A percentile compares a stretch with the other conserved stretches of the same genome.
These are phyloP conservation scores for Cydonia oblonga DNA, from an alignment of 331 rosid genomes.

Conservation along the genomic window DNA sequence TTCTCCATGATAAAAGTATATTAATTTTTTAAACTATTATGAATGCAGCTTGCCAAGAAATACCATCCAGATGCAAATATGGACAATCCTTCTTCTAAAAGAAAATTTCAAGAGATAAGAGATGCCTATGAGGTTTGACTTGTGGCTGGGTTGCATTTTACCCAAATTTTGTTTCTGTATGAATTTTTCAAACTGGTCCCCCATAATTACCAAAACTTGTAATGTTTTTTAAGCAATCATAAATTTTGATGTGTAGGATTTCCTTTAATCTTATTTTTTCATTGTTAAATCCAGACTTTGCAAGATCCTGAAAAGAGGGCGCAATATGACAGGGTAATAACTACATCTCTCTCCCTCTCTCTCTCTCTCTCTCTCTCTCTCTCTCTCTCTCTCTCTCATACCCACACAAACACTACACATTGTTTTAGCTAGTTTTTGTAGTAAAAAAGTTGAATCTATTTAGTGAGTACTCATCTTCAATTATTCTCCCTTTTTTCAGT, in stretches of 20 bases:
- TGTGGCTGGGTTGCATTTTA: constrained; percentile 3
- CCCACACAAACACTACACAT: neutral
- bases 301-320: constrained; percentile 71
- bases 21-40: constrained; percentile 3
- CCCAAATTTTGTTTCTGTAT: neutral
- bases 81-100: constrained; percentile 77
- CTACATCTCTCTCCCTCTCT: neutral
- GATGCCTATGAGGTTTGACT: constrained; percentile 84
- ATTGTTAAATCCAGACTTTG: constrained; percentile 48
- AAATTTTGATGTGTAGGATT: constrained; percentile 1
- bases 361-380: neutral
- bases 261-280: constrained; percentile 1
- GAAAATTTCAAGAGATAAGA: constrained; percentile 86
- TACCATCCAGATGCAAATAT: constrained; percentile 95
- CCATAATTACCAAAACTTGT: neutral
- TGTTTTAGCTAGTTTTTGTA: neutral
- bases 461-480: neutral
- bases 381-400: neutral
- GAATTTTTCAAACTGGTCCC: neutral
- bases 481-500: neutral
- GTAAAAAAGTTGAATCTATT: neutral
- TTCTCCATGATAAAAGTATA: neutral
- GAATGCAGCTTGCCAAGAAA: constrained; percentile 82
- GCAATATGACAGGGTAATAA: constrained; percentile 53
- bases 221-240: neutral